phyloP scores from a whole-genome alignment of 768 basidiomycete genomes.

The Rhodocollybia butyracea region DNA sequence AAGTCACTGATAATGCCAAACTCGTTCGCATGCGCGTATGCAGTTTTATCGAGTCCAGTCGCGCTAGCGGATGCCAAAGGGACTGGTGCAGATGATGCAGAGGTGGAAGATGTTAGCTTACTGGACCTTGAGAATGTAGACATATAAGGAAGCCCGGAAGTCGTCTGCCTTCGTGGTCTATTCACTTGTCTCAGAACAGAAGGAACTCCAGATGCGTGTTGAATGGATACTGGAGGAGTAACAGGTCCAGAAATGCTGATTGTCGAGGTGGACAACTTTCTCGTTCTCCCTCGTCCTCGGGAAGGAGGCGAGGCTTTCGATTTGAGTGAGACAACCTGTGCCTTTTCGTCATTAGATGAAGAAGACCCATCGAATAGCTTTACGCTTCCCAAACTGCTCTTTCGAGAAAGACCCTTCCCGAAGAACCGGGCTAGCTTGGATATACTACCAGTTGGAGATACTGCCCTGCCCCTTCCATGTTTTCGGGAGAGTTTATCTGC shows the following conservation, averaged over 20 bases:
- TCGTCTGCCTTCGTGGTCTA: constrained; percentile 1
- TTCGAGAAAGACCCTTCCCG: not conserved
- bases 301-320: not conserved
- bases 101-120: not conserved
- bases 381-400: not conserved
- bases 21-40: not conserved
- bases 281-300: not conserved
- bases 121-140: not conserved
- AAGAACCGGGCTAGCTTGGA: not conserved
- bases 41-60: not conserved
- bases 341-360: not conserved
- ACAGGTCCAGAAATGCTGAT: not conserved
- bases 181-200: not conserved
- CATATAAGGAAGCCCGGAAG: not conserved
- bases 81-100: not conserved
- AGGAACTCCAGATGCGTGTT: not conserved
- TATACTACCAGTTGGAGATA: not conserved
- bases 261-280: not conserved
- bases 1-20: not conserved
- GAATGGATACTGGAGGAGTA: not conserved
- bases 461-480: not conserved
- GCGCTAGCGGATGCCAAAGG: not conserved
- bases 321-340: not conserved
- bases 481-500: not conserved
- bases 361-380: not conserved